These are phyloP conservation scores for Meyerozyma athensensis DNA, from an alignment of 1,139 yeast species.

Conservation along the genomic window DNA sequence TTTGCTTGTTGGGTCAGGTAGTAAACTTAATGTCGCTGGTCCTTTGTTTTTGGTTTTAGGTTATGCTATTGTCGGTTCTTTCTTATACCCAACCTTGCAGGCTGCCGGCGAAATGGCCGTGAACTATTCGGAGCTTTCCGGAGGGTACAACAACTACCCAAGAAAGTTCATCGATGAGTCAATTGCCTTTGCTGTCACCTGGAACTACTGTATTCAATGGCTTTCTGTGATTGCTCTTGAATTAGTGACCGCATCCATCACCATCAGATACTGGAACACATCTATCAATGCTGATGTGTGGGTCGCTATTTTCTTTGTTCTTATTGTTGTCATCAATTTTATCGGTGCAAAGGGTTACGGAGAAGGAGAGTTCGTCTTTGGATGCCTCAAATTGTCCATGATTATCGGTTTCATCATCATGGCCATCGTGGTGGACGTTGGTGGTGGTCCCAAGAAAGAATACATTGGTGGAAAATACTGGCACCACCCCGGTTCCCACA, in stretches of 20 bases:
- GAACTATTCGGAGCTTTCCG: slow-evolving; percentile 33
- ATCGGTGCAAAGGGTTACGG: slow-evolving; percentile 48
- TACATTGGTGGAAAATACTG: slow-evolving; percentile 21
- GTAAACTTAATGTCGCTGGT: slow-evolving; percentile 28
- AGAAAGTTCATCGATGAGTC: slow-evolving; percentile 34
- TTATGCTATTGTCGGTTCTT: slow-evolving; percentile 35
- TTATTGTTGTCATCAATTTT: slow-evolving; percentile 36
- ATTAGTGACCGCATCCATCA: slow-evolving; percentile 38
- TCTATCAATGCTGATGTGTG: slow-evolving; percentile 27
- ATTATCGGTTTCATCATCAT: slow-evolving; percentile 27
- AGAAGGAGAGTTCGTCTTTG: slow-evolving; percentile 43
- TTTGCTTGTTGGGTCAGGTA: slow-evolving; percentile 36
- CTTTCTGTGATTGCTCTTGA: slow-evolving; percentile 37
- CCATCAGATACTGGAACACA: slow-evolving; percentile 27
- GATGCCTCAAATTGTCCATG: slow-evolving; percentile 17
- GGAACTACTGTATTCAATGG: slow-evolving; percentile 44
- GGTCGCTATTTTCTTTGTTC: slow-evolving; percentile 43
- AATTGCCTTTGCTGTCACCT: slow-evolving; percentile 35
- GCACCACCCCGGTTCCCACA: slow-evolving; percentile 21
- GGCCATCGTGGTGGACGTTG: slow-evolving; percentile 22
- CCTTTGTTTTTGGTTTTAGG: slow-evolving; percentile 34
- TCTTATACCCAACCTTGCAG: slow-evolving; percentile 36
- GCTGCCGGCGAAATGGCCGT: slow-evolving; percentile 43
- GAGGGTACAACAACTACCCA: slow-evolving; percentile 39
- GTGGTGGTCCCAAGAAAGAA: slow-evolving; percentile 23